Evolutionary conservation across 352 stramenopile species (phyloP).

Genomic region (Phytophthora tentaculata): DNA sequence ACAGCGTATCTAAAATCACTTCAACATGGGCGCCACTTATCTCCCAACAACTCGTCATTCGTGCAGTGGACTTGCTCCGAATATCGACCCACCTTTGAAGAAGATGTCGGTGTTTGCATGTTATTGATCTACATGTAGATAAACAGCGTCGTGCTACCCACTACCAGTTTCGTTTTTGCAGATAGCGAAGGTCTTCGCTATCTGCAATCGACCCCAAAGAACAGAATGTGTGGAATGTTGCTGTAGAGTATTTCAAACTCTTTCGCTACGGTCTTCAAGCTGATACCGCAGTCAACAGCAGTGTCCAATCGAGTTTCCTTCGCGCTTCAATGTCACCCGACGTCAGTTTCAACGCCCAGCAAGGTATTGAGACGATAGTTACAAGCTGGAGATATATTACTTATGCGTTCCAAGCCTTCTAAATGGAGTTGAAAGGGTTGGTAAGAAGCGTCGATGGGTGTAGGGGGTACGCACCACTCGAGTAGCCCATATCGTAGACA

Average conservation of each 20-base stretch:
- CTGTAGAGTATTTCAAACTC: constrained; percentile 15
- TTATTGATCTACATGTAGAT: too few species aligned
- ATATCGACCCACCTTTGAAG: too few species aligned
- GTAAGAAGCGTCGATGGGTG: background rate
- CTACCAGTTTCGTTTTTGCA: too few species aligned
- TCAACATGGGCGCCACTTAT: too few species aligned
- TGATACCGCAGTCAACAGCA: background rate
- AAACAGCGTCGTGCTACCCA: too few species aligned
- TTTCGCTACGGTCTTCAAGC: constrained; percentile 8
- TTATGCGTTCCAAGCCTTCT: constrained; percentile 6
- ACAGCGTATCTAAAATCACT: constrained; percentile 1
- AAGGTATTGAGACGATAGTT: constrained; percentile 12
- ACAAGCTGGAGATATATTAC: constrained; percentile 5
- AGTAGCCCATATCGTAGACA: too few species aligned
- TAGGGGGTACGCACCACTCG: too few species aligned
- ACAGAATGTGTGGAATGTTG: constrained; percentile 7
- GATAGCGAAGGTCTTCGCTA: background rate
- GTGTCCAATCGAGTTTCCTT: constrained; percentile 12
- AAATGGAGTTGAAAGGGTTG: constrained; percentile 10
- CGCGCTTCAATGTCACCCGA: constrained; percentile 7
- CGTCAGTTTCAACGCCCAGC: constrained; percentile 8
- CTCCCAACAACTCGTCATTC: too few species aligned
- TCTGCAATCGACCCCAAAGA: background rate
- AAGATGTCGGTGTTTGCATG: too few species aligned
- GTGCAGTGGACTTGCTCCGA: too few species aligned